Evolutionary conservation across 441 rosid genomes (phyloP).

Genomic region (Erodium chrysanthum): DNA sequence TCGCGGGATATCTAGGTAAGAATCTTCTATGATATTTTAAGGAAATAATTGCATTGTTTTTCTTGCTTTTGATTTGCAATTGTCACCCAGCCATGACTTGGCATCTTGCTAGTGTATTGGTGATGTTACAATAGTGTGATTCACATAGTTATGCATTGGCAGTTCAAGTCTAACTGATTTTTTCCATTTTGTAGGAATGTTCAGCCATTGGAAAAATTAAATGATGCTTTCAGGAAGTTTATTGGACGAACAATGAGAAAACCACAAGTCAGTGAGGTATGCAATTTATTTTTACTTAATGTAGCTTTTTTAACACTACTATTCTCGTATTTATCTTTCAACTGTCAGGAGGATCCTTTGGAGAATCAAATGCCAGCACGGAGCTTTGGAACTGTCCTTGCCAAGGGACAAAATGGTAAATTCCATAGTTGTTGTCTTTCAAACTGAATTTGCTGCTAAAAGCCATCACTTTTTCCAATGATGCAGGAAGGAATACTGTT

Average conservation of each 20-base stretch:
- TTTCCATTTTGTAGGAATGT: slow-evolving; percentile 34
- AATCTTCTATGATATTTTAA: background rate
- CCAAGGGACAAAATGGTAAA: slow-evolving; percentile 51
- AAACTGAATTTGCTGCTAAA: slow-evolving; percentile 2
- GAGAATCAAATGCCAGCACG: slow-evolving; percentile 44
- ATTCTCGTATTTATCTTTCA: slow-evolving; percentile 8
- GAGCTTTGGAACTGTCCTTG: slow-evolving; percentile 73
- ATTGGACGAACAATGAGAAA: slow-evolving; percentile 45
- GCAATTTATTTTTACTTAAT: background rate
- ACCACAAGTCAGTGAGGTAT: slow-evolving; percentile 35
- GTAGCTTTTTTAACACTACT: background rate
- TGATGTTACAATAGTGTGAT: background rate
- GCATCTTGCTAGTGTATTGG: background rate
- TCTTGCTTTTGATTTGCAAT: background rate
- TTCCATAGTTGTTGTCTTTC: slow-evolving; percentile 11
- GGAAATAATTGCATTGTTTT: background rate
- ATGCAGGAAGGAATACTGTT: slow-evolving; percentile 39
- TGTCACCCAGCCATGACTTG: background rate
- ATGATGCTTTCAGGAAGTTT: slow-evolving; percentile 55
- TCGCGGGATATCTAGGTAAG: slow-evolving; percentile 60
- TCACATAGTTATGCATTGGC: background rate
- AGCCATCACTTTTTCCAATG: background rate
- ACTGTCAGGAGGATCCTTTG: slow-evolving; percentile 35
- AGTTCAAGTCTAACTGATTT: slow-evolving; percentile 1
- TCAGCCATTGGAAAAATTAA: slow-evolving; percentile 55